Percentiles rank a stretch among this genome's conserved stretches.
phyloP scores from a whole-genome alignment of 306 rosid species.

The Echinosophora koreensis region DNA sequence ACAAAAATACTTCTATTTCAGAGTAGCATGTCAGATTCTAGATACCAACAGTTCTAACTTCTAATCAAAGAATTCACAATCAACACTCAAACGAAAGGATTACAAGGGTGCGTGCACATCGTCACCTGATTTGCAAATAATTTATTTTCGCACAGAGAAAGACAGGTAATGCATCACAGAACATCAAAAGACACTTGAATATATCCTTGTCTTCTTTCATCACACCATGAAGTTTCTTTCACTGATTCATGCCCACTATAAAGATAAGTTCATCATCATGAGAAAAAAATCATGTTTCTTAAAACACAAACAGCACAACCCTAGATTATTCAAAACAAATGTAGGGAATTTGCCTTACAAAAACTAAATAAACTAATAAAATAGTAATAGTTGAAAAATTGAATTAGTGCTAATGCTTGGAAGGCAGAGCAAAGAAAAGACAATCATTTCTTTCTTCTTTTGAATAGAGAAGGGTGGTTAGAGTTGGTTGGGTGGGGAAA shows the following conservation, averaged over 20 bases:
- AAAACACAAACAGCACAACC: not conserved
- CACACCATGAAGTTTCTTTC: constrained; percentile 8
- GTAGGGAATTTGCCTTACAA: not conserved
- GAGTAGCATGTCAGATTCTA: constrained; percentile 9
- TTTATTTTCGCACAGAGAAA: not conserved
- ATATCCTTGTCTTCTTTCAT: not conserved
- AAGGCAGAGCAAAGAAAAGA: not conserved
- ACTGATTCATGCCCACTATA: not conserved
- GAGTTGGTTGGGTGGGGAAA: constrained; percentile 3
- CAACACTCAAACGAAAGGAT: not conserved
- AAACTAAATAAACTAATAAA: constrained; percentile 30
- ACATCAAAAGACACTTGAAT: constrained; percentile 2
- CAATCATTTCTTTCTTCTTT: constrained; percentile 24
- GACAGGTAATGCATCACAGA: constrained; percentile 18
- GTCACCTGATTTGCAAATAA: not conserved
- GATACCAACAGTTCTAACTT: not conserved
- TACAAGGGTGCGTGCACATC: not conserved
- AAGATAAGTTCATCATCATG: not conserved
- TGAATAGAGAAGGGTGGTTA: not conserved
- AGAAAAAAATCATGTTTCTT: constrained; percentile 11
- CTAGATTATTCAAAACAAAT: not conserved
- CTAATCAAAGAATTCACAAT: not conserved
- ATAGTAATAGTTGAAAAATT: constrained; percentile 28
- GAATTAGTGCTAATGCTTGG: not conserved
- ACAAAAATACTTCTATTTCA: not conserved